These are phyloP conservation scores for Basidiobolus meristosporus DNA, from an alignment of 371 early-diverging fungal genomes.

Conservation along the genomic window DNA sequence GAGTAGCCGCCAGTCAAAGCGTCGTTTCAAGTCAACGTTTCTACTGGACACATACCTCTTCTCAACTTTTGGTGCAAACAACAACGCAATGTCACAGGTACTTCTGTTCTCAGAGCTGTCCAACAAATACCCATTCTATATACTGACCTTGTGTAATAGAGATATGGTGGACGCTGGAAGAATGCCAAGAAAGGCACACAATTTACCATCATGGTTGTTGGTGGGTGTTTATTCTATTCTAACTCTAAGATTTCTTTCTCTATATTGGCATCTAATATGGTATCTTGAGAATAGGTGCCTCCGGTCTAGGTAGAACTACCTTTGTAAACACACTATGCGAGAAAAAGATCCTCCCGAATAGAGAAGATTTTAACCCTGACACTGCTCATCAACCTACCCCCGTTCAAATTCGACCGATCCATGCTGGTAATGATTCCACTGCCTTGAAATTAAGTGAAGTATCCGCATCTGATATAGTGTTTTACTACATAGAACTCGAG, in stretches of 20 bases:
- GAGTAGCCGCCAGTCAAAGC: too few relatives aligned
- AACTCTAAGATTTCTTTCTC: too few relatives aligned
- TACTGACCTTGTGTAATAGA: too few relatives aligned
- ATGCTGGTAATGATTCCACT: not conserved
- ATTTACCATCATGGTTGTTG: constrained; percentile 93
- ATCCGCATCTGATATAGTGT: too few relatives aligned
- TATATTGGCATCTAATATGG: too few relatives aligned
- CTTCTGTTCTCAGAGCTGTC: too few relatives aligned
- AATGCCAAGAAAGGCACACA: constrained; percentile 88
- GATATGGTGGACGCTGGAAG: constrained; percentile 57
- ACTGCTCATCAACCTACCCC: constrained; percentile 5
- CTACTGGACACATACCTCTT: too few relatives aligned
- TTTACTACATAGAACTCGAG: constrained; percentile 52
- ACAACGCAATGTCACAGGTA: too few relatives aligned
- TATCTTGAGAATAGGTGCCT: constrained; percentile 37
- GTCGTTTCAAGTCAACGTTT: too few relatives aligned
- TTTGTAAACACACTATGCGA: constrained; percentile 96
- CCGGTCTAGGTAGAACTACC: constrained; percentile 95
- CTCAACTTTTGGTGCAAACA: too few relatives aligned
- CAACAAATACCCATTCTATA: too few relatives aligned
- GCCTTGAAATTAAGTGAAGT: too few relatives aligned
- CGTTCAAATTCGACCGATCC: not conserved
- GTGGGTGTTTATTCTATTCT: constrained; percentile 36
- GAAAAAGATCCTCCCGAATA: constrained; percentile 39
- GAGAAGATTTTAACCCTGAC: constrained; percentile 10